Evolutionary conservation across 1,284 basidiomycete species (phyloP).

Genomic region (Vanrija pseudolonga): DNA sequence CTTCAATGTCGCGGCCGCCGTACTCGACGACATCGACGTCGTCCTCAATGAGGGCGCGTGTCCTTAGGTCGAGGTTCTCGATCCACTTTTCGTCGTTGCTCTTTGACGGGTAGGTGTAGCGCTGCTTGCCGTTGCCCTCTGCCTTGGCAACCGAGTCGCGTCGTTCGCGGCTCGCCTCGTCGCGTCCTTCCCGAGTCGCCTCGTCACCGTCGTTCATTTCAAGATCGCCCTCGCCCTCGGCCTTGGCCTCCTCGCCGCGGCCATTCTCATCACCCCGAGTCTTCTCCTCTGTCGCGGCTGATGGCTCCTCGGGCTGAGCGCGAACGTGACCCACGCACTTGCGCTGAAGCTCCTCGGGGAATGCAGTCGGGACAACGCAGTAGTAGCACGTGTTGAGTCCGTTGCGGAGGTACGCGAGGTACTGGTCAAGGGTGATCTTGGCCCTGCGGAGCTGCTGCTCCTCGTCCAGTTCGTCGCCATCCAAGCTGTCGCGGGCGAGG

Average conservation of each 20-base stretch:
- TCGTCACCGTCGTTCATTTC: constrained; percentile 63
- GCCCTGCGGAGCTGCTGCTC: constrained; percentile 29
- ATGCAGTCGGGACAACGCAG: constrained; percentile 84
- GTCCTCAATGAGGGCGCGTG: constrained; percentile 48
- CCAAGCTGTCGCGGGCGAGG: constrained; percentile 26
- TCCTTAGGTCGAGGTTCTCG: constrained; percentile 63
- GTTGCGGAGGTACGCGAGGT: constrained; percentile 39
- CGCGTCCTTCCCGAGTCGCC: constrained; percentile 47
- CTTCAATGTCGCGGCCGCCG: constrained; percentile 80
- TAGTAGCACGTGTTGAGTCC: constrained; percentile 67
- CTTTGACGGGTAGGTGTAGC: constrained; percentile 27
- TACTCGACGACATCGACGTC: constrained; percentile 78
- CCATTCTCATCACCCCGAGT: constrained; percentile 20
- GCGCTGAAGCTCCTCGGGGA: constrained; percentile 86
- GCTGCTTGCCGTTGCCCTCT: constrained; percentile 5
- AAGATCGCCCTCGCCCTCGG: constrained; percentile 9
- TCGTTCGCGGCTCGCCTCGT: constrained; percentile 18
- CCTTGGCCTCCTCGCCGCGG: constrained; percentile 8
- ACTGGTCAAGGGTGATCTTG: constrained; percentile 39
- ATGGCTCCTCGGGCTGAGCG: constrained; percentile 48
- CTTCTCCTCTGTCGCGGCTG: constrained; percentile 27
- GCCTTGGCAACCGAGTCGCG: constrained; percentile 3
- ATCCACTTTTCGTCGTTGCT: constrained; percentile 75
- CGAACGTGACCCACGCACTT: constrained; percentile 88
- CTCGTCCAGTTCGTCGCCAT: constrained; percentile 30